Conservation (phyloP, 306 rosid genomes). For the Glycine soja region DNA sequence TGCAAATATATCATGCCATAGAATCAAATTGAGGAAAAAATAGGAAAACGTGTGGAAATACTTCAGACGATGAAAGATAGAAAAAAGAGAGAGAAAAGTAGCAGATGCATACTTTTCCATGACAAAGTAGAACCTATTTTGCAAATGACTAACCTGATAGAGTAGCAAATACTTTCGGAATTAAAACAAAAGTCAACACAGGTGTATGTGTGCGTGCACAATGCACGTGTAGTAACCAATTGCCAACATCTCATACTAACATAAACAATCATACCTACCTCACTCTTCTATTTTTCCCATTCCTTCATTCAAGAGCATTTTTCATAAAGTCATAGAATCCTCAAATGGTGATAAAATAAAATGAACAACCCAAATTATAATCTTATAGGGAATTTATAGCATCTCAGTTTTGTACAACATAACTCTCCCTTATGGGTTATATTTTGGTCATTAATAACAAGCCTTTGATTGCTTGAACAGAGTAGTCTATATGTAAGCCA, state of each 20-base stretch:
- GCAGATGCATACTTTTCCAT: slow-evolving; percentile 8
- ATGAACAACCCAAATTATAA: not conserved
- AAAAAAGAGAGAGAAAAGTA: not conserved
- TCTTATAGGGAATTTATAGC: slow-evolving; percentile 18
- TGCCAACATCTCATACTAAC: slow-evolving; percentile 21
- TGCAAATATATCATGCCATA: slow-evolving; percentile 53
- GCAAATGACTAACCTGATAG: too few relatives aligned
- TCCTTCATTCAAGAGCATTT: not conserved
- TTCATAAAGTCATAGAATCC: not conserved
- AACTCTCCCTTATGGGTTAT: not conserved
- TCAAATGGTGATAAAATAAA: not conserved
- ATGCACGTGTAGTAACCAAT: not conserved
- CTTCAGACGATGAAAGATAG: slow-evolving; percentile 19
- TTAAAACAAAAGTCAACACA: slow-evolving; percentile 23
- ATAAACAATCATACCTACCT: not conserved
- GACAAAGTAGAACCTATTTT: not conserved
- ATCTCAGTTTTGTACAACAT: not conserved
- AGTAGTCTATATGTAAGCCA: slow-evolving; percentile 19
- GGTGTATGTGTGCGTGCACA: too few relatives aligned
- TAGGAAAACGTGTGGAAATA: slow-evolving; percentile 22
- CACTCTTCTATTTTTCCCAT: slow-evolving; percentile 1
- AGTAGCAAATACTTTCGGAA: not conserved
- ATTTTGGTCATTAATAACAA: not conserved
- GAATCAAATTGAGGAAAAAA: slow-evolving; percentile 43
- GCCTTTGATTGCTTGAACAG: slow-evolving; percentile 25